Evolutionary conservation across 2,329 filamentous ascomycete genomes (phyloP).

Genomic region (Exophiala calicioides): DNA sequence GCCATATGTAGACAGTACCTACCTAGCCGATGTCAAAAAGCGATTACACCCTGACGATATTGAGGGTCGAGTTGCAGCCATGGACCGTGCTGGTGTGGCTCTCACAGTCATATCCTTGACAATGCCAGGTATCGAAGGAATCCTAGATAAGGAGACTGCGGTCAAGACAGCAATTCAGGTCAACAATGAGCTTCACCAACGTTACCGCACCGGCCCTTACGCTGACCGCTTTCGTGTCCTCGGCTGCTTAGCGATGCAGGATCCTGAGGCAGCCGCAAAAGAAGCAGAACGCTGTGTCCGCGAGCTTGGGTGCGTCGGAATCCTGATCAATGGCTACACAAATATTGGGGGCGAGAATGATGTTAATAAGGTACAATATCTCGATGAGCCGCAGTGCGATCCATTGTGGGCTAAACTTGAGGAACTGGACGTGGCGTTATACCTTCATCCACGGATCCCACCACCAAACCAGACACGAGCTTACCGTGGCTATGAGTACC

Average conservation of each 20-base stretch:
- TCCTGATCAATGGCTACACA: too few relatives aligned
- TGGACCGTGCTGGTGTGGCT: conserved; percentile 6
- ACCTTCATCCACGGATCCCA: background rate
- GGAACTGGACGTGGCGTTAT: background rate
- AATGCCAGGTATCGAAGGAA: conserved; percentile 9
- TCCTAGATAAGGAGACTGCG: conserved; percentile 1
- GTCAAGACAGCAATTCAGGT: background rate
- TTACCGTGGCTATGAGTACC: background rate
- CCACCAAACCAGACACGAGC: background rate
- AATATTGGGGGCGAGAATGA: too few relatives aligned
- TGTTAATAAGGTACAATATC: too few relatives aligned
- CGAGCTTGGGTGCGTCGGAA: too few relatives aligned
- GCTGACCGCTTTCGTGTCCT: conserved; percentile 1
- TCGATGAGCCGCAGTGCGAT: conserved; percentile 7
- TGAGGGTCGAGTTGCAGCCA: background rate
- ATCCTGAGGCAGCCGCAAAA: too few relatives aligned
- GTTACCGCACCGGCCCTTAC: background rate
- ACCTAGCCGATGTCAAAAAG: too few relatives aligned
- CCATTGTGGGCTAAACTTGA: conserved; percentile 60
- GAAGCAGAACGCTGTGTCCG: too few relatives aligned
- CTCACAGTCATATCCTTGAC: conserved; percentile 5
- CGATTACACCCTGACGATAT: too few relatives aligned
- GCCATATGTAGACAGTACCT: background rate
- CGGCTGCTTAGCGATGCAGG: too few relatives aligned
- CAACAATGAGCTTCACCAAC: conserved; percentile 3